These are phyloP conservation scores for Rhizopus microsporus DNA, from an alignment of 371 early-diverging fungal genomes.

Conservation along the genomic window DNA sequence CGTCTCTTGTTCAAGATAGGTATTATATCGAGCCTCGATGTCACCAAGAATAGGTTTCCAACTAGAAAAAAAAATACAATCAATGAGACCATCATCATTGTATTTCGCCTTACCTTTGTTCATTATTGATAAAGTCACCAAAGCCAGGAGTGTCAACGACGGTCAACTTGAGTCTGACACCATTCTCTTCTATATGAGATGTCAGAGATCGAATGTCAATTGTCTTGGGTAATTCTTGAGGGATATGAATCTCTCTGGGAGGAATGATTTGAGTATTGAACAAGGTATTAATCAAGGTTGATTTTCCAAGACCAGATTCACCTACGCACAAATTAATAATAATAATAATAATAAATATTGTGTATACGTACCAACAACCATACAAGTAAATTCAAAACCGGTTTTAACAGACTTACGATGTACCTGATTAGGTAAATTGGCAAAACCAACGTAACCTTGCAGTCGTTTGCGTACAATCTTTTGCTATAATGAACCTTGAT, in stretches of 20 bases:
- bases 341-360: neutral
- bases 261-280: slow-evolving; percentile 88
- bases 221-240: slow-evolving; percentile 48
- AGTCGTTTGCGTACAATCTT: slow-evolving; percentile 69
- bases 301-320: slow-evolving; percentile 98
- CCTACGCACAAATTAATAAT: slow-evolving; percentile 21
- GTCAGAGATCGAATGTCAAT: slow-evolving; percentile 90
- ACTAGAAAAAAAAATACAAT: slow-evolving; percentile 39
- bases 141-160: slow-evolving; percentile 95
- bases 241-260: slow-evolving; percentile 45
- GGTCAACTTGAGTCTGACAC: slow-evolving; percentile 89
- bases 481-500: slow-evolving; percentile 11
- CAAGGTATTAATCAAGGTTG: slow-evolving; percentile 97
- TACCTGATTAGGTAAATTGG: slow-evolving; percentile 97
- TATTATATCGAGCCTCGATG: slow-evolving; percentile 93
- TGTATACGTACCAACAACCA: slow-evolving; percentile 82
- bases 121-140: slow-evolving; percentile 95
- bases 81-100: neutral
- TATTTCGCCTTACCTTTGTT: slow-evolving; percentile 60
- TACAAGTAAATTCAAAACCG: slow-evolving; percentile 97
- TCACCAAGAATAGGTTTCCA: slow-evolving; percentile 96
- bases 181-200: slow-evolving; percentile 81
- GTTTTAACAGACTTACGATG: slow-evolving; percentile 97
- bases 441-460: slow-evolving; percentile 95
- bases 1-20: slow-evolving; percentile 92